Percentiles rank a stretch among this genome's conserved stretches.
Conservation (phyloP, 768 basidiomycete genomes). For the Cytidiella melzeri region DNA sequence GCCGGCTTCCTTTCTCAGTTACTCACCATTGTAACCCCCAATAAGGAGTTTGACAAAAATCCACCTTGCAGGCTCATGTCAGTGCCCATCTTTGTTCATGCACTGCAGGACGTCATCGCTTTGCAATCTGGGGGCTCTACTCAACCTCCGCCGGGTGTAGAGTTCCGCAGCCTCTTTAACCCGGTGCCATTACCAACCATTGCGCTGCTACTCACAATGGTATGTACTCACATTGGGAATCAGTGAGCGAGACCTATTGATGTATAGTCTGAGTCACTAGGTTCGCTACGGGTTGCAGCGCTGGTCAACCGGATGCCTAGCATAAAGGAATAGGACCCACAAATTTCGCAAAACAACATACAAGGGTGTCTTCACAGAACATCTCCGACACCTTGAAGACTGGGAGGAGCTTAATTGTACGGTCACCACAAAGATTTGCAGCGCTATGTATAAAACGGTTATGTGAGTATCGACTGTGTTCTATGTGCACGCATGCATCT, state of each 20-base stretch:
- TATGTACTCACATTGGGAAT: not conserved
- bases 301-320: not conserved
- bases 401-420: not conserved
- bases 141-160: too few species aligned
- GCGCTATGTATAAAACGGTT: not conserved
- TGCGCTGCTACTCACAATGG: conserved; percentile 2
- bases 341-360: not conserved
- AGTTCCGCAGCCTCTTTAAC: not conserved
- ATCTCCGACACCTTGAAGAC: not conserved
- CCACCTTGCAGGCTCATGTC: not conserved
- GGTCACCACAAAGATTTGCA: not conserved
- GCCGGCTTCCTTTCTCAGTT: not conserved
- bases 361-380: not conserved
- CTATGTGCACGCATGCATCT: too few species aligned
- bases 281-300: not conserved
- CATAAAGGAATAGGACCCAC: not conserved
- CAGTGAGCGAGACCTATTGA: not conserved
- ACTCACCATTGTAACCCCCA: not conserved
- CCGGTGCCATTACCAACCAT: not conserved
- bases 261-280: too few species aligned
- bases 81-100: not conserved
- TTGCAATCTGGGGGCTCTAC: too few species aligned
- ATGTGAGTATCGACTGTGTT: too few species aligned
- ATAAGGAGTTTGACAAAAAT: not conserved
- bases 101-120: too few species aligned